Base-by-base conservation (phyloP, 1,284 basidiomycete genomes). In the Ganoderma leucocontextum region DNA sequence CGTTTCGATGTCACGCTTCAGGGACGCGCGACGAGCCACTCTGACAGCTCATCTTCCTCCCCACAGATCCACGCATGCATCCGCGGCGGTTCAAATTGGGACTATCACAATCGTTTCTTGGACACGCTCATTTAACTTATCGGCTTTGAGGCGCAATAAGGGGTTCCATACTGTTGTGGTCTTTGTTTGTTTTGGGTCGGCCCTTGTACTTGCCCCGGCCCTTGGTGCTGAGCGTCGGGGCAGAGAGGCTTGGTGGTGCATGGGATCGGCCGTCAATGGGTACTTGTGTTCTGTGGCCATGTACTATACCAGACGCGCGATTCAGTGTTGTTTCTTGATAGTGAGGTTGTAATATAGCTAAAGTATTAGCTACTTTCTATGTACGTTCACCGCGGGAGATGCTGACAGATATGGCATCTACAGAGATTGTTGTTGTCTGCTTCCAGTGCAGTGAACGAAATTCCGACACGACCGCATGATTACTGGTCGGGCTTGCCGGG, bases 41-140 rank as follows among this genome's bases (percentile, higher is more conserved):
- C 47, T 47, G 52, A 55, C 29, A 55, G 7, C 7, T 19, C 15
- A 33, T 33, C 4, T 9, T 8, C 15, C 4, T 17, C 13, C 15
- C 29, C 29, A 17, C 52, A 29, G 29, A 35, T 8, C 5, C 15
- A 35, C 17, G 29, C 29, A 55, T 19, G 25, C 29, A 55, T 29
- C 7, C 13, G 7, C 29, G 12, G 33, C 22, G 52, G 29, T 33
- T 55, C 25, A 0, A 35, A 35, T 55, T 55, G 25, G 52, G 52
- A 19, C 15, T 55, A 19, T 8, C 58, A 60, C 58, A 3, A 22
- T 60, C 58, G 35, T 60, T 60, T 58, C 55, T 58, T 15, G 55
- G 38, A 60, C 60, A 33, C 33, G 29, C 39, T 42, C 36, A 9
- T 47, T 62, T 35, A 39, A 55, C 38, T 47, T 52, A 19, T 62